A percentile compares a stretch with the other conserved stretches of the same genome.
Conservation (phyloP, 176 grass and related monocot species). For the Lolium multiflorum region DNA sequence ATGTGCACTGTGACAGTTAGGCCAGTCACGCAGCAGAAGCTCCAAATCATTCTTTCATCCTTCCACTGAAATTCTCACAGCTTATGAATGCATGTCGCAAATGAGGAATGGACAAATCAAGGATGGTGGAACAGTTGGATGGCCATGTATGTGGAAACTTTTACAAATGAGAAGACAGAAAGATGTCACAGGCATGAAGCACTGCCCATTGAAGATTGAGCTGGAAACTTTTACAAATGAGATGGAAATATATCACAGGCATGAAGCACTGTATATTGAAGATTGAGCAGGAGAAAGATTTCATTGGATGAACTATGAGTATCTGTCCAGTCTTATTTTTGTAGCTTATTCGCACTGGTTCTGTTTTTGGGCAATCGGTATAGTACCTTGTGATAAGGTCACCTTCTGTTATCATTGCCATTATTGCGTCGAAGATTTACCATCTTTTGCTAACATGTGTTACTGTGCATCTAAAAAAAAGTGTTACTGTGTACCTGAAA, state of each 20-base stretch:
- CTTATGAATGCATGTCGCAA: neutral
- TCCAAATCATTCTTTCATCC: slow-evolving; percentile 23
- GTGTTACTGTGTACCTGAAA: too few relatives aligned
- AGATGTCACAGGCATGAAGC: neutral
- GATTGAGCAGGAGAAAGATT: neutral
- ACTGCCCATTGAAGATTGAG: neutral
- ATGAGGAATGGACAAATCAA: neutral
- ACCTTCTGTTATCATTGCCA: too few relatives aligned
- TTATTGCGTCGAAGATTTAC: too few relatives aligned
- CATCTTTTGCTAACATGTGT: too few relatives aligned
- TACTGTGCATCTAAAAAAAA: too few relatives aligned
- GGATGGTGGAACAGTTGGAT: neutral
- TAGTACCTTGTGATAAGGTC: too few relatives aligned
- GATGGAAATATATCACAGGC: neutral
- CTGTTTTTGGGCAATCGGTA: too few relatives aligned
- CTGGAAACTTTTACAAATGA: neutral
- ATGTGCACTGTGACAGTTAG: neutral
- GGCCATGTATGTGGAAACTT: neutral
- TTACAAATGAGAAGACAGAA: slow-evolving; percentile 2
- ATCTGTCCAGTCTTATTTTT: neutral
- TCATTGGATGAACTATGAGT: slow-evolving; percentile 4
- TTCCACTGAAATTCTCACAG: slow-evolving; percentile 16
- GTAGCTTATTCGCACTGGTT: neutral
- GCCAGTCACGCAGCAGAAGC: neutral
- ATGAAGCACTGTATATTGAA: neutral